A percentile compares a stretch with the other conserved stretches of the same genome.
These are phyloP conservation scores for Desmodesmus armatus DNA, from an alignment of 139 green algal species.

Conservation along the genomic window DNA sequence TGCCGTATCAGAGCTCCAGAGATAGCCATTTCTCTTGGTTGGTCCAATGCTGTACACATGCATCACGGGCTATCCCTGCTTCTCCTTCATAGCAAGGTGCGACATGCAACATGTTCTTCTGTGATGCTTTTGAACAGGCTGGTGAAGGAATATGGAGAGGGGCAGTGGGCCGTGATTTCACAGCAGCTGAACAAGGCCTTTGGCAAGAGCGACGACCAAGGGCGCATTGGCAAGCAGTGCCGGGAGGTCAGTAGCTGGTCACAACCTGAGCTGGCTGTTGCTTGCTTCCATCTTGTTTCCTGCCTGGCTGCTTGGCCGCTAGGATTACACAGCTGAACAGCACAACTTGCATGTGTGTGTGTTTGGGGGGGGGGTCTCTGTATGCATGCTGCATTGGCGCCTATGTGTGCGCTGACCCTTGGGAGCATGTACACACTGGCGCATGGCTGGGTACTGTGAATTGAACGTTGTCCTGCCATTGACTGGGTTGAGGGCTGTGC, in stretches of 20 bases:
- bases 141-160: constrained; percentile 66
- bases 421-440: too few species aligned
- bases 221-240: constrained; percentile 85
- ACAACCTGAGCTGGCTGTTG: too few species aligned
- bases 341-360: too few species aligned
- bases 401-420: too few species aligned
- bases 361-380: background rate
- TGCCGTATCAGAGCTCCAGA: background rate
- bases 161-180: constrained; percentile 71
- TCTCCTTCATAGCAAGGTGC: background rate
- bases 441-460: too few species aligned
- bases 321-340: too few species aligned
- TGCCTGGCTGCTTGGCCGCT: background rate
- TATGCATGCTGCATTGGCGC: too few species aligned
- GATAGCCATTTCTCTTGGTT: background rate
- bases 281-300: too few species aligned
- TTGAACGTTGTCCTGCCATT: too few species aligned
- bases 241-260: constrained; percentile 62
- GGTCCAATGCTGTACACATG: background rate
- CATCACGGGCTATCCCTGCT: background rate
- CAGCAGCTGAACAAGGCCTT: constrained; percentile 56
- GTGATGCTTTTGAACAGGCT: constrained; percentile 54
- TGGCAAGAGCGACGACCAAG: constrained; percentile 53
- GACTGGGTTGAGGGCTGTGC: too few species aligned
- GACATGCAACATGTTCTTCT: background rate